Evolutionary conservation across 257 asterid genomes (phyloP).

Genomic region (Solanum chiquidenum): DNA sequence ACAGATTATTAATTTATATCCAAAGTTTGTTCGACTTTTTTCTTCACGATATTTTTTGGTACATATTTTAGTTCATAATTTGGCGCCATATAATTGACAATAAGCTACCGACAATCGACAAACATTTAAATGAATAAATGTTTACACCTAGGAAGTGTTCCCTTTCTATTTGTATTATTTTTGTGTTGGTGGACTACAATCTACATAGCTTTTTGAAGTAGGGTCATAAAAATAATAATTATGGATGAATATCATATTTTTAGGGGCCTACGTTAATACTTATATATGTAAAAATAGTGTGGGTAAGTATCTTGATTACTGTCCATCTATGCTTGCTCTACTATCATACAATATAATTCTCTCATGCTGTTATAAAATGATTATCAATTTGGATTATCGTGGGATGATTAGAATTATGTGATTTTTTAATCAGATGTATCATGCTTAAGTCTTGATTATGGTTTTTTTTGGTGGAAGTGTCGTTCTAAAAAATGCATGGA

Average conservation of each 20-base stretch:
- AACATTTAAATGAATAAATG: background rate
- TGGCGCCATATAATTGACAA: background rate
- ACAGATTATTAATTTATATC: background rate
- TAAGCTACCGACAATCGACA: constrained; percentile 27
- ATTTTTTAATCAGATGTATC: background rate
- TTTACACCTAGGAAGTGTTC: background rate
- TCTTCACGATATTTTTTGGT: background rate
- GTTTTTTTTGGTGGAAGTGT: accelerated
- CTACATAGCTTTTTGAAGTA: background rate
- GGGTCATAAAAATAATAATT: background rate
- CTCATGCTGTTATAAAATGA: background rate
- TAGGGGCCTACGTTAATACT: background rate
- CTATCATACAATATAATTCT: background rate
- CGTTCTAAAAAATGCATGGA: background rate
- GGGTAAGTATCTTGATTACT: background rate
- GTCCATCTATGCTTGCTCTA: background rate
- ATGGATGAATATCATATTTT: background rate
- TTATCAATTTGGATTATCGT: background rate
- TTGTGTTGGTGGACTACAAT: background rate
- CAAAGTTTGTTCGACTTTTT: background rate
- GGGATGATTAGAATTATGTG: background rate
- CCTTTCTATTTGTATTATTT: background rate
- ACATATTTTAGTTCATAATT: background rate
- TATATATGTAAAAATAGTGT: background rate
- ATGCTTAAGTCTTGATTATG: too few species aligned